phyloP scores from a whole-genome alignment of 2,329 filamentous ascomycete species.

The Talaromyces amestolkiae region DNA sequence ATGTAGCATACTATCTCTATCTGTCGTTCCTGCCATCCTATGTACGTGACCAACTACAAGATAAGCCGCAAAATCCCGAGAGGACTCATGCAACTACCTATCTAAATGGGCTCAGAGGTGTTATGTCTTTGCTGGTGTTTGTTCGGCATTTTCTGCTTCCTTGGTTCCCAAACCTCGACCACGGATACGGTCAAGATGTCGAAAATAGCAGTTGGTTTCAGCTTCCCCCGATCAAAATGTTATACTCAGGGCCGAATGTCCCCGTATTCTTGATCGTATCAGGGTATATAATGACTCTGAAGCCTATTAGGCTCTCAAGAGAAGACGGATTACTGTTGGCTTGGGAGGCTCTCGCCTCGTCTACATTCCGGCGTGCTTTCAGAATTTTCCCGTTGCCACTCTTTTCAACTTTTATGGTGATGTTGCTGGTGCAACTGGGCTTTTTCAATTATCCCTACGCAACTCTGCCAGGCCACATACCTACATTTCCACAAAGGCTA shows the following conservation, averaged over 20 bases:
- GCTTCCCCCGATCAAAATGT: neutral
- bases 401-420: constrained; percentile 7
- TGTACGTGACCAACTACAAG: constrained; percentile 1
- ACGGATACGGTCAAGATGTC: neutral
- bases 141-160: constrained; percentile 10
- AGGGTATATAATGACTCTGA: constrained; percentile 3
- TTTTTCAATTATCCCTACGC: constrained; percentile 3
- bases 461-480: constrained; percentile 8
- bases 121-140: constrained; percentile 5
- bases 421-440: constrained; percentile 1
- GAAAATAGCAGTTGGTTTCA: neutral
- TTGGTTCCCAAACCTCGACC: neutral
- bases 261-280: constrained; percentile 7
- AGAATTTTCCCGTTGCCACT: constrained; percentile 5
- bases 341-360: neutral
- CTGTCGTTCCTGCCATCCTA: neutral
- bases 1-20: neutral
- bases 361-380: constrained; percentile 5
- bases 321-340: neutral
- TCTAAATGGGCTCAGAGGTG: neutral
- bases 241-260: constrained; percentile 5
- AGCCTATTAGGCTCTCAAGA: neutral
- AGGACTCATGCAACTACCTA: neutral
- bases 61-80: neutral
- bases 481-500: constrained; percentile 1